Conservation (phyloP, 441 rosid species). For the Pelargonium australe region DNA sequence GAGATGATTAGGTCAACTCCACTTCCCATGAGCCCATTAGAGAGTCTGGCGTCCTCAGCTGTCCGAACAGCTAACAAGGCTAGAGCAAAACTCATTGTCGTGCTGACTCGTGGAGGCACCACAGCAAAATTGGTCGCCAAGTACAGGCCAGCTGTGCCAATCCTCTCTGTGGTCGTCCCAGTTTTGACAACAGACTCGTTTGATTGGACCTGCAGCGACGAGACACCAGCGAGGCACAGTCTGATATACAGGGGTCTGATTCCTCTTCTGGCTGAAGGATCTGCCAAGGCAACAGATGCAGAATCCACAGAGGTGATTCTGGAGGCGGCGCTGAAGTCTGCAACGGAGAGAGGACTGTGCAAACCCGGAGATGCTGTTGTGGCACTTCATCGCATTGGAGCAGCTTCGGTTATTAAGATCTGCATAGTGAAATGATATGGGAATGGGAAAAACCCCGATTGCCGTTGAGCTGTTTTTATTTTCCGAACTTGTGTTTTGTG, state of each 20-base stretch:
- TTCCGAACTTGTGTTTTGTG: constrained; percentile 6
- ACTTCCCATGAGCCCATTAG: constrained; percentile 89
- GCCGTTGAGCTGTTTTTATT: background rate
- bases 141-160: constrained; percentile 86
- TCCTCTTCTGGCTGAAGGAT: constrained; percentile 70
- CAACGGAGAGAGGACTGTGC: constrained; percentile 61
- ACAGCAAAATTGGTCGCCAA: constrained; percentile 92
- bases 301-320: constrained; percentile 85
- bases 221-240: constrained; percentile 87
- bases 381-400: constrained; percentile 77
- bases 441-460: background rate
- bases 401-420: constrained; percentile 87
- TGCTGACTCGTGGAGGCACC: constrained; percentile 86
- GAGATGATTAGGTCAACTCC: constrained; percentile 70
- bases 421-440: constrained; percentile 49
- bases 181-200: constrained; percentile 73
- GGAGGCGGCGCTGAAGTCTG: constrained; percentile 60
- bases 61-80: constrained; percentile 87
- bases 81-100: constrained; percentile 67
- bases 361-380: constrained; percentile 75
- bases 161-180: constrained; percentile 79
- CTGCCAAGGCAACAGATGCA: constrained; percentile 74
- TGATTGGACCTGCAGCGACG: constrained; percentile 89
- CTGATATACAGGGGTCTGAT: constrained; percentile 71
- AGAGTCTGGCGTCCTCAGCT: constrained; percentile 85